Percentiles rank a stretch among this genome's conserved stretches.
phyloP scores from a whole-genome alignment of 306 rosid genomes.

The Lupinus albus region DNA sequence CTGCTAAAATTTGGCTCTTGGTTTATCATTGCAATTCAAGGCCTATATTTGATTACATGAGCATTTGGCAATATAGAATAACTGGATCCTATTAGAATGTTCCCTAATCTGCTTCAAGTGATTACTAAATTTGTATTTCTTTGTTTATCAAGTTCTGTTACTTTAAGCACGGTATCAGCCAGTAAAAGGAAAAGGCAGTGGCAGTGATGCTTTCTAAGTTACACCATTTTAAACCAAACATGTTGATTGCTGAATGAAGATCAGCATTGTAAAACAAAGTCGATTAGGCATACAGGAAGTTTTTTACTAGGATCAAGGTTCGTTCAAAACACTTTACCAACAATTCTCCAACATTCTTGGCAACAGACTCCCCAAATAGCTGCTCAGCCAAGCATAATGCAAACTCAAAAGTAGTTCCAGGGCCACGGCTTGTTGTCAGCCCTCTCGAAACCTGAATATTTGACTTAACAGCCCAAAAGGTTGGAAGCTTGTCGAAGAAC shows the following conservation, averaged over 20 bases:
- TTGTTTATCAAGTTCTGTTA: slow-evolving; percentile 3
- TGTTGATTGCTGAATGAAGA: neutral
- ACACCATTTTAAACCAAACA: neutral
- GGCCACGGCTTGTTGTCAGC: slow-evolving; percentile 95
- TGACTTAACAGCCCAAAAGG: slow-evolving; percentile 92
- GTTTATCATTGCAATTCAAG: slow-evolving; percentile 1
- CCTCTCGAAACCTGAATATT: slow-evolving; percentile 82
- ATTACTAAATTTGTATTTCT: slow-evolving; percentile 17
- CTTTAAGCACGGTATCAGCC: neutral
- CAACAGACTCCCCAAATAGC: slow-evolving; percentile 77
- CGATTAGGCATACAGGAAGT: neutral
- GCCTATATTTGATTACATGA: slow-evolving; percentile 12
- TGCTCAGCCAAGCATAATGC: slow-evolving; percentile 83
- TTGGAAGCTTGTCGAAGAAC: slow-evolving; percentile 82
- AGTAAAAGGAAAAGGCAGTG: neutral
- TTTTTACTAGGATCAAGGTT: neutral
- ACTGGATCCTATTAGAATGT: slow-evolving; percentile 8
- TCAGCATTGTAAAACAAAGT: neutral
- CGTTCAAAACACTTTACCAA: slow-evolving; percentile 59
- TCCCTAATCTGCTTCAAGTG: neutral
- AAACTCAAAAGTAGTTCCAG: slow-evolving; percentile 82
- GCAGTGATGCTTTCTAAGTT: neutral
- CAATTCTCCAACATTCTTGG: slow-evolving; percentile 66
- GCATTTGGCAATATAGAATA: slow-evolving; percentile 25
- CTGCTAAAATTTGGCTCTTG: neutral